These are phyloP conservation scores for Chlorella sp. DNA, from an alignment of 139 green algal species.

Conservation along the genomic window DNA sequence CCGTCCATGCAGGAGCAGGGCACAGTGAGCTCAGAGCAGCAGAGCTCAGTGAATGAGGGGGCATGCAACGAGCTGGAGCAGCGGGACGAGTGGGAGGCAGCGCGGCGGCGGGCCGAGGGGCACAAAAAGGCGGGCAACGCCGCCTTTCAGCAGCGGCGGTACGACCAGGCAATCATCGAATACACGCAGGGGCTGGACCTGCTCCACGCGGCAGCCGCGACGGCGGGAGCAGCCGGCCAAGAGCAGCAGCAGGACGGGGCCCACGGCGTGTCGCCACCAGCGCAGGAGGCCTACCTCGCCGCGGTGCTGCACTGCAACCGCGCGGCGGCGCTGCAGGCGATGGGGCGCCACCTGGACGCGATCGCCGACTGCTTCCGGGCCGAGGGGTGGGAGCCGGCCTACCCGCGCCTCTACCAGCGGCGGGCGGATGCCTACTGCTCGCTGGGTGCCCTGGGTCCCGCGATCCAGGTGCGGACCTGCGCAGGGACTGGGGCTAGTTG, in stretches of 20 bases:
- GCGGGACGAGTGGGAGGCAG: background rate
- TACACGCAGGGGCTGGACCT: background rate
- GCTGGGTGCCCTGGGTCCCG: constrained; percentile 26
- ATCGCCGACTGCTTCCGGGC: constrained; percentile 73
- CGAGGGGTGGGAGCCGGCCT: constrained; percentile 59
- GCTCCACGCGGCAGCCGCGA: background rate
- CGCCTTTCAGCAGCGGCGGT: constrained; percentile 14
- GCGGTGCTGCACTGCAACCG: constrained; percentile 78
- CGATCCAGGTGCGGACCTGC: constrained; percentile 24
- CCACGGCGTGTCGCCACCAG: too few species aligned
- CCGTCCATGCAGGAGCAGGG: too few species aligned
- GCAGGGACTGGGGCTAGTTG: too few species aligned
- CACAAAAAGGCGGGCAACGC: constrained; percentile 10
- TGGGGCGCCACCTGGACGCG: constrained; percentile 50
- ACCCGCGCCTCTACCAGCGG: constrained; percentile 36
- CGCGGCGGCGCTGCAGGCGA: constrained; percentile 58
- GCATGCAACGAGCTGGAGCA: too few species aligned
- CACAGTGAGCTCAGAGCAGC: too few species aligned
- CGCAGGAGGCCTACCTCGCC: constrained; percentile 35
- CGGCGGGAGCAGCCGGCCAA: background rate
- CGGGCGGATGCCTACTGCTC: constrained; percentile 44
- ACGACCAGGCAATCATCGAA: constrained; percentile 5
- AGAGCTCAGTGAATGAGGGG: too few species aligned
- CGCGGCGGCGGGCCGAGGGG: background rate
- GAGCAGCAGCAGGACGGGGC: background rate